Percentiles rank a stretch among this genome's conserved stretches.
These are phyloP conservation scores for Cornus controversa DNA, from an alignment of 148 eudicot species.

Conservation along the genomic window DNA sequence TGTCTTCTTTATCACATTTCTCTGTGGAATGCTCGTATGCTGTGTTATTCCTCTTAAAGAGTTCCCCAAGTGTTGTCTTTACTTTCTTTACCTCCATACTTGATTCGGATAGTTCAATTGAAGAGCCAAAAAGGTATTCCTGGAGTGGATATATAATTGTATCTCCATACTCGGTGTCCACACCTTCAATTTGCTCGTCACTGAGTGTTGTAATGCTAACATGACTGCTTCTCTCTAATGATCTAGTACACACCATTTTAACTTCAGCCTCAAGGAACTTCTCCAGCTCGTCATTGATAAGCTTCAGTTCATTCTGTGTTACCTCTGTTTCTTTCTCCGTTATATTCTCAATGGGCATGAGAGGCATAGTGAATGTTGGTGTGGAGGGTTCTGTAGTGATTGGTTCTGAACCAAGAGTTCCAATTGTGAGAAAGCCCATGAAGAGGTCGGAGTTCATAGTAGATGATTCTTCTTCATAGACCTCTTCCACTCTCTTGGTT, in stretches of 20 bases:
- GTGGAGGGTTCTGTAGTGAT: slow-evolving; percentile 48
- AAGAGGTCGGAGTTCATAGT: slow-evolving; percentile 25
- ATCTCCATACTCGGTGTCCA: slow-evolving; percentile 19
- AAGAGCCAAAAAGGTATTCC: slow-evolving; percentile 59
- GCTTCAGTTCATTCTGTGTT: slow-evolving; percentile 48
- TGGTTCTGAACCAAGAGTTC: slow-evolving; percentile 62
- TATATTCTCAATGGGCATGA: slow-evolving; percentile 32
- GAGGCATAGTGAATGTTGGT: slow-evolving; percentile 47
- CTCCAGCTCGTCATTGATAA: slow-evolving; percentile 56
- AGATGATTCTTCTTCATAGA: slow-evolving; percentile 29
- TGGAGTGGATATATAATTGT: slow-evolving; percentile 48
- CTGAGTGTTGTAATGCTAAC: slow-evolving; percentile 42
- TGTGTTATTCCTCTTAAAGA: slow-evolving; percentile 32
- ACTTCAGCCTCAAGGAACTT: slow-evolving; percentile 47
- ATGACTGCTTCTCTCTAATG: slow-evolving; percentile 40
- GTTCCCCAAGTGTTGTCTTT: slow-evolving; percentile 37
- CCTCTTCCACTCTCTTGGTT: slow-evolving; percentile 13
- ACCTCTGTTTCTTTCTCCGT: slow-evolving; percentile 34
- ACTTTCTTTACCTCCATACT: slow-evolving; percentile 32
- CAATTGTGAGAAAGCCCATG: slow-evolving; percentile 70
- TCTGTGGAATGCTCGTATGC: slow-evolving; percentile 14
- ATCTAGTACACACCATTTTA: slow-evolving; percentile 31
- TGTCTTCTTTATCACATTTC: slow-evolving; percentile 11
- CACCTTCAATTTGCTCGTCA: slow-evolving; percentile 35
- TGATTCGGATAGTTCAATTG: slow-evolving; percentile 28